These are phyloP conservation scores for Monilinia polystroma DNA, from an alignment of 2,329 filamentous ascomycete genomes.

Conservation along the genomic window DNA sequence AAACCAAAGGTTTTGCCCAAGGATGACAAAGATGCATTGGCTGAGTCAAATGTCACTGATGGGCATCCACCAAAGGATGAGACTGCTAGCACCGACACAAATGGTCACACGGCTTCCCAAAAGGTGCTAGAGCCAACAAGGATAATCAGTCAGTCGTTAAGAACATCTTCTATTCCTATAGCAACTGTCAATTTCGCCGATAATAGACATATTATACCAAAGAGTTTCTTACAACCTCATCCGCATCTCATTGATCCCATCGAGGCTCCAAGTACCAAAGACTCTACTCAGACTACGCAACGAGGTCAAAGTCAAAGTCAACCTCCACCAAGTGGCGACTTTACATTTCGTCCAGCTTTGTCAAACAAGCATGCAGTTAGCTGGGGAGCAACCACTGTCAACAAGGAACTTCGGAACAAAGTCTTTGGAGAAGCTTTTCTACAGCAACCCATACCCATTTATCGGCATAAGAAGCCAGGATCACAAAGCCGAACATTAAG, in stretches of 20 bases:
- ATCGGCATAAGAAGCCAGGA: slow-evolving; percentile 67
- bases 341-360: slow-evolving; percentile 45
- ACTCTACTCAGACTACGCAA: slow-evolving; percentile 40
- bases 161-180: slow-evolving; percentile 62
- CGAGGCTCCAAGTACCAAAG: slow-evolving; percentile 33
- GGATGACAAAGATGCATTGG: slow-evolving; percentile 46
- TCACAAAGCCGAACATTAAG: slow-evolving; percentile 73
- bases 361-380: slow-evolving; percentile 60
- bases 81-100: slow-evolving; percentile 9
- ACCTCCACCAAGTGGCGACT: slow-evolving; percentile 25
- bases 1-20: slow-evolving; percentile 61
- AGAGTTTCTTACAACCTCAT: slow-evolving; percentile 69
- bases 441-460: slow-evolving; percentile 77
- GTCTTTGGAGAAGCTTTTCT: slow-evolving; percentile 91
- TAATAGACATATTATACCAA: slow-evolving; percentile 88
- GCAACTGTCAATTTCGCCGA: slow-evolving; percentile 93
- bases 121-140: slow-evolving; percentile 43
- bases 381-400: slow-evolving; percentile 66
- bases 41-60: slow-evolving; percentile 26
- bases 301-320: slow-evolving; percentile 30
- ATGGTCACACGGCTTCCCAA: slow-evolving; percentile 27
- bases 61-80: slow-evolving; percentile 28
- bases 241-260: slow-evolving; percentile 44
- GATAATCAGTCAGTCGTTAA: slow-evolving; percentile 72
- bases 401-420: slow-evolving; percentile 64